Base-by-base conservation (phyloP, 148 eudicot species). In the Silene latifolia region DNA sequence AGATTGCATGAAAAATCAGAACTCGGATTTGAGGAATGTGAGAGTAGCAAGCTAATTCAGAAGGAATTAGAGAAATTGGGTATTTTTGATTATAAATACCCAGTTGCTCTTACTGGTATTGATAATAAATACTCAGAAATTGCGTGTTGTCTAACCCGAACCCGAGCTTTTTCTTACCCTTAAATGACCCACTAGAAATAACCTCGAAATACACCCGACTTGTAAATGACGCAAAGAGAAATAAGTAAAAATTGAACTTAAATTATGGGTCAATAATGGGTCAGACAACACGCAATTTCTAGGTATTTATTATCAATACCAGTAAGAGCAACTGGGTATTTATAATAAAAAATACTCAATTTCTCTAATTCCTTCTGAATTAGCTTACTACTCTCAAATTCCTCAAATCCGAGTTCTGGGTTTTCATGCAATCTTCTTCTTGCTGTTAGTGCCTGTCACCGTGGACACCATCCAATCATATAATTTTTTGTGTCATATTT, bases 331-430 rank as follows among this genome's bases (percentile, higher is more conserved):
- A 94, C 75, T 74, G 97, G 96, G 86, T 88, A 77, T 25, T 92
- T 87, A 68, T 88, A 94, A n/a, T 29, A 2, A 1, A 27, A 27
- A 75, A 94, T 77, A 19, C 93, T 92, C 86, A 94, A 74, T 70
- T 90, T 90, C 74, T 90, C 96, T 82, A 94, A 87, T 79, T 94
- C 95, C 1, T 81, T 78, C 60, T 88, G 90, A 56, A 94, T 83
- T 63, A 88, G 76, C 71, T 79, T 85, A 82, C 96, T 92, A 8
- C 97, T 92, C 83, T 89, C 91, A 82, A 92, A 90, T 86, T 92
- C 98, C 81, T 92, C 90, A 85, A 87, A 90, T n/a, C 98, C 93
- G 83, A 94, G 77, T 80, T 94, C 98, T 14, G 98, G 98, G 62
- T 86, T 84, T 74, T 92, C 93, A 72, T 90, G 97, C 71, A 91